These are phyloP conservation scores for Dactylonectria macrodidyma DNA, from an alignment of 2,329 filamentous ascomycete genomes.

Conservation along the genomic window DNA sequence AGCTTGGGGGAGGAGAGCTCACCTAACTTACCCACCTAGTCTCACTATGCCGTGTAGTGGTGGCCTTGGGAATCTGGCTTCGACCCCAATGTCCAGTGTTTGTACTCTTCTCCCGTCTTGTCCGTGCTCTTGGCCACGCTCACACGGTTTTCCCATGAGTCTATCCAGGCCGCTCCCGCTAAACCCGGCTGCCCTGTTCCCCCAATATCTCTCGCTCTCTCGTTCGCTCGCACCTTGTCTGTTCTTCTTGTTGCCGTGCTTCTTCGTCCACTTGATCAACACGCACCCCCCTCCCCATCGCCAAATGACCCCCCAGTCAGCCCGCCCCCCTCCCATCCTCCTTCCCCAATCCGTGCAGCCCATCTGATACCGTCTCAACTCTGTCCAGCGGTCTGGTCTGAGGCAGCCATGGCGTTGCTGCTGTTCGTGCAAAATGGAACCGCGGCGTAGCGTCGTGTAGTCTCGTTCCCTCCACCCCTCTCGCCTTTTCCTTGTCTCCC, in stretches of 20 bases:
- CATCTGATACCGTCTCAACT: slow-evolving; percentile 34
- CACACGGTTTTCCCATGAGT: slow-evolving; percentile 29
- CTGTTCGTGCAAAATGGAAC: slow-evolving; percentile 5
- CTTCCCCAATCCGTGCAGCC: slow-evolving; percentile 25
- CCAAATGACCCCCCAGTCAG: not conserved
- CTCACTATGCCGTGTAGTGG: slow-evolving; percentile 10
- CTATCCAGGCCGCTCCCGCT: slow-evolving; percentile 31
- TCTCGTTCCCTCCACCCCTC: slow-evolving; percentile 22
- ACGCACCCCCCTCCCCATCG: slow-evolving; percentile 7
- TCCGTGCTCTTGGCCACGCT: slow-evolving; percentile 24
- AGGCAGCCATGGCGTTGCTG: slow-evolving; percentile 29
- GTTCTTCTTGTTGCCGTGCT: slow-evolving; percentile 6
- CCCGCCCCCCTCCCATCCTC: slow-evolving; percentile 15
- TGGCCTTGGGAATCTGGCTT: slow-evolving; percentile 24
- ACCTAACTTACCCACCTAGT: too few species aligned
- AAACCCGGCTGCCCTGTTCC: slow-evolving; percentile 34
- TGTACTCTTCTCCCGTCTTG: slow-evolving; percentile 8
- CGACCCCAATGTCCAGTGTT: slow-evolving; percentile 15
- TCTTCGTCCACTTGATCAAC: slow-evolving; percentile 6
- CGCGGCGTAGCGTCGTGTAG: slow-evolving; percentile 13
- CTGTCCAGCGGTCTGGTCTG: slow-evolving; percentile 29
- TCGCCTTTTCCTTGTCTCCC: not conserved
- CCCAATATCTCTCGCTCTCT: slow-evolving; percentile 35
- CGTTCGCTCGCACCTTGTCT: slow-evolving; percentile 20
- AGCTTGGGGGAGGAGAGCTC: slow-evolving; percentile 27